Evolutionary conservation across 2,329 filamentous ascomycete species (phyloP).

Genomic region (Pseudocercospora macadamiae): DNA sequence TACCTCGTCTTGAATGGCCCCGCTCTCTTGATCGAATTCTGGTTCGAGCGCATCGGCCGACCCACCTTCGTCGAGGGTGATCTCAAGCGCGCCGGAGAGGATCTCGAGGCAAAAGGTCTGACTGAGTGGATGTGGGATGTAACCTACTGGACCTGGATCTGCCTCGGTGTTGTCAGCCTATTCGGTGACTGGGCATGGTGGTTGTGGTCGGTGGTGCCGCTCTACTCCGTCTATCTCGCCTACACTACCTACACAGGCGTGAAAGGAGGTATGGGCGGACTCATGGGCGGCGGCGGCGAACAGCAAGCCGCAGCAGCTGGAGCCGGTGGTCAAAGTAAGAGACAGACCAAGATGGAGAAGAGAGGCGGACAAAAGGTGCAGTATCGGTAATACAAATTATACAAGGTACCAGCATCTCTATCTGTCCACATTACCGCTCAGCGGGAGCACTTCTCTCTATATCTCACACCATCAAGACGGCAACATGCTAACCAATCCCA

Average conservation of each 20-base stretch:
- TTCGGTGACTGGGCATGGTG: conserved; percentile 82
- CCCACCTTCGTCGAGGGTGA: conserved; percentile 69
- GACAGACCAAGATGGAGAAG: conserved; percentile 57
- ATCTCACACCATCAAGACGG: background rate
- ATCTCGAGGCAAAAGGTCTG: conserved; percentile 81
- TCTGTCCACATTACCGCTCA: background rate
- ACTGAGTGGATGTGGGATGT: conserved; percentile 99
- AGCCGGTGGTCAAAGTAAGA: conserved; percentile 49
- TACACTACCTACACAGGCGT: conserved; percentile 52
- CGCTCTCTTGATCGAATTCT: conserved; percentile 76
- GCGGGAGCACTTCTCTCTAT: background rate
- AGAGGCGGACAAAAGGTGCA: conserved; percentile 53
- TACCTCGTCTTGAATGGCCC: conserved; percentile 77
- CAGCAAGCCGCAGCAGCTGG: conserved; percentile 26
- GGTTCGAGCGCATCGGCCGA: conserved; percentile 81
- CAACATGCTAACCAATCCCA: conserved; percentile 24
- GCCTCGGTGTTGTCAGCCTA: conserved; percentile 69
- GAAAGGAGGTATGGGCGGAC: conserved; percentile 44
- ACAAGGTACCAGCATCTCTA: background rate
- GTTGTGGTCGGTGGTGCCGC: conserved; percentile 56
- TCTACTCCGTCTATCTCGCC: conserved; percentile 50
- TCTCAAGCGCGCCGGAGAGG: conserved; percentile 80
- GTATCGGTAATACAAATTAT: conserved; percentile 43
- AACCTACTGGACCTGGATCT: conserved; percentile 90
- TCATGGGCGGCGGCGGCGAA: conserved; percentile 44